Evolutionary conservation across 2,329 filamentous ascomycete species (phyloP).

Genomic region (Xylaria sp.): DNA sequence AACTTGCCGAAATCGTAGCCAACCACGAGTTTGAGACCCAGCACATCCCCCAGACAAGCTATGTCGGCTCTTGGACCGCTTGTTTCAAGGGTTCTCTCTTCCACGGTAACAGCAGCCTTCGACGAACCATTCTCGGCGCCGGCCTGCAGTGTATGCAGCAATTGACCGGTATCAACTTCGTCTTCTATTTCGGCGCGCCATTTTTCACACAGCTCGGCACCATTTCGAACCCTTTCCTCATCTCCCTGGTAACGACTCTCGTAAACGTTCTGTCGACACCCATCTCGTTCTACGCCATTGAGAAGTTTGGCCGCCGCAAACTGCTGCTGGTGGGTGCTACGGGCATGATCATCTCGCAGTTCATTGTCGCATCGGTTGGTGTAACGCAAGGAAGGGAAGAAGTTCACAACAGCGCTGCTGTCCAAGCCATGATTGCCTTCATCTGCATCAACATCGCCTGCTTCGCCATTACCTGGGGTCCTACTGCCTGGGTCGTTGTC

Average conservation of each 20-base stretch:
- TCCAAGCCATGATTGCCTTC: slow-evolving; percentile 67
- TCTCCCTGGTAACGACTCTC: slow-evolving; percentile 73
- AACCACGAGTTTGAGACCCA: slow-evolving; percentile 72
- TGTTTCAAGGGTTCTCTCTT: slow-evolving; percentile 59
- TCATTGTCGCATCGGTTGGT: slow-evolving; percentile 67
- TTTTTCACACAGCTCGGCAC: slow-evolving; percentile 70
- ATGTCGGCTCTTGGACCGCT: slow-evolving; percentile 62
- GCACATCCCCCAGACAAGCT: slow-evolving; percentile 59
- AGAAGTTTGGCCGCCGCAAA: slow-evolving; percentile 68
- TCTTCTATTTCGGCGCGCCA: slow-evolving; percentile 71
- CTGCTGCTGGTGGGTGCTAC: slow-evolving; percentile 70
- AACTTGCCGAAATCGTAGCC: slow-evolving; percentile 74
- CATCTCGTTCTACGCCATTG: slow-evolving; percentile 72
- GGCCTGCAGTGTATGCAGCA: slow-evolving; percentile 40
- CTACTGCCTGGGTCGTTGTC: slow-evolving; percentile 68
- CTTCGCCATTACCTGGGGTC: slow-evolving; percentile 78
- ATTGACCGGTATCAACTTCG: slow-evolving; percentile 68
- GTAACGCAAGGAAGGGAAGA: slow-evolving; percentile 44
- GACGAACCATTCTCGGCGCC: slow-evolving; percentile 50
- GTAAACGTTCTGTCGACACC: slow-evolving; percentile 76
- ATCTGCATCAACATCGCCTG: slow-evolving; percentile 81
- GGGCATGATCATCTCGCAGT: slow-evolving; percentile 71
- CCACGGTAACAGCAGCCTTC: slow-evolving; percentile 59
- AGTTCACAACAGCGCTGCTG: slow-evolving; percentile 39
- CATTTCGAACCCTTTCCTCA: slow-evolving; percentile 70